phyloP scores from a whole-genome alignment of 1,284 basidiomycete genomes.

The Sanghuangporus weigelae region DNA sequence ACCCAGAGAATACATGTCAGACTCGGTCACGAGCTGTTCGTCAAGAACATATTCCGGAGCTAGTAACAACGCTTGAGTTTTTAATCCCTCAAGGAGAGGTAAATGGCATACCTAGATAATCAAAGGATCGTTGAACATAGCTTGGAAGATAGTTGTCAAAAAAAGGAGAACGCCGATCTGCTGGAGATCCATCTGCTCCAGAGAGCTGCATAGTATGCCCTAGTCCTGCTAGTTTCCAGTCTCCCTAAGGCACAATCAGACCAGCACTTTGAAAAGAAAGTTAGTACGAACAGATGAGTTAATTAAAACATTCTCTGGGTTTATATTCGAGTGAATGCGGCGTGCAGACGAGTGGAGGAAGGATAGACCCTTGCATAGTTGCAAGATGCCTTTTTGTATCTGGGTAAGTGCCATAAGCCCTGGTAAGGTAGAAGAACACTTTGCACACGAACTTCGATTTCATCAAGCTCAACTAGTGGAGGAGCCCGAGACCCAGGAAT shows the following conservation, averaged over 20 bases:
- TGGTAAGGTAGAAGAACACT: not conserved
- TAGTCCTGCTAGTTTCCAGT: conserved; percentile 96
- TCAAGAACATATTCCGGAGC: conserved; percentile 96
- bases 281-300: conserved; percentile 69
- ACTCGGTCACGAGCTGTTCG: conserved; percentile 78
- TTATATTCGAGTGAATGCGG: conserved; percentile 89
- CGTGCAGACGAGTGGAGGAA: conserved; percentile 92
- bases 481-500: conserved; percentile 57
- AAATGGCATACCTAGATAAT: conserved; percentile 80
- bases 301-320: conserved; percentile 80
- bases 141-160: conserved; percentile 78
- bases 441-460: conserved; percentile 70
- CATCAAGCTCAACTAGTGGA: conserved; percentile 71
- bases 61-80: conserved; percentile 27
- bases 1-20: conserved; percentile 94
- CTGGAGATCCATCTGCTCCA: conserved; percentile 63
- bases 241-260: conserved; percentile 57
- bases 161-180: conserved; percentile 86
- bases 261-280: not conserved
- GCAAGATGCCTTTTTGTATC: conserved; percentile 96
- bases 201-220: conserved; percentile 81
- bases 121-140: conserved; percentile 88
- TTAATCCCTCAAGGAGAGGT: not conserved
- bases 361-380: conserved; percentile 87
- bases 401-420: conserved; percentile 30